A percentile compares a stretch with the other conserved stretches of the same genome.
Conservation (phyloP, 805 yeast genomes). For the Ogataea ganodermae region DNA sequence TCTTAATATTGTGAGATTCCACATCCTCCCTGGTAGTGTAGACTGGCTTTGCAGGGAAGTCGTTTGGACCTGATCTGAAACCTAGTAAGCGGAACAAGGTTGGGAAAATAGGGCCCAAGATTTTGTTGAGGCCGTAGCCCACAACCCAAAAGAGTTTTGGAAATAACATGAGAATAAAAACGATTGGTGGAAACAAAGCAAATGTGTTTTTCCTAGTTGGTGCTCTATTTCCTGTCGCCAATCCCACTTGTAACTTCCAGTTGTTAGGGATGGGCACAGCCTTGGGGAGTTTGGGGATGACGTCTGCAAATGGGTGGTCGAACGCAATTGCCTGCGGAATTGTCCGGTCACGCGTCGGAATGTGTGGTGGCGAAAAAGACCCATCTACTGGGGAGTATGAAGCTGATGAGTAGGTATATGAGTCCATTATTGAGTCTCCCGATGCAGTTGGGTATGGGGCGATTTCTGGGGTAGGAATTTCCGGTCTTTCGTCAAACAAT, state of each 20-base stretch:
- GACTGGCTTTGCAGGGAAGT: constrained; percentile 35
- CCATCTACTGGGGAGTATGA: constrained; percentile 4
- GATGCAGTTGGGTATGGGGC: neutral
- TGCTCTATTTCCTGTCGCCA: constrained; percentile 14
- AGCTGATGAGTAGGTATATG: neutral
- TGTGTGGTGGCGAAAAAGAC: constrained; percentile 3
- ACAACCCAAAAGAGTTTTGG: constrained; percentile 53
- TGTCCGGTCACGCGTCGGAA: constrained; percentile 11
- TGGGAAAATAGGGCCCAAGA: constrained; percentile 40
- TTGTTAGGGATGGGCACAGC: constrained; percentile 38
- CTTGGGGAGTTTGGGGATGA: constrained; percentile 37
- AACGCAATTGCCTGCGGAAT: constrained; percentile 22
- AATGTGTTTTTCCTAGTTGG: constrained; percentile 1
- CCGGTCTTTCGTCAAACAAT: constrained; percentile 23
- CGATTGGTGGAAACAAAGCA: constrained; percentile 37
- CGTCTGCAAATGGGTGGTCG: constrained; percentile 29
- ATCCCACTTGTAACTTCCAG: constrained; percentile 39
- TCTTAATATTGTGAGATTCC: constrained; percentile 17
- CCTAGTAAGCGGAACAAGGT: constrained; percentile 32
- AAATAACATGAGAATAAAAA: constrained; percentile 54
- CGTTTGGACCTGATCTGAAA: constrained; percentile 30
- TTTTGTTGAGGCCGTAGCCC: constrained; percentile 39
- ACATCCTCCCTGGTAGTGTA: constrained; percentile 22
- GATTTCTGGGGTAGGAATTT: constrained; percentile 5
- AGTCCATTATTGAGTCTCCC: neutral